phyloP scores from a whole-genome alignment of 2,329 filamentous ascomycete species.

The Diaporthe nobilis region DNA sequence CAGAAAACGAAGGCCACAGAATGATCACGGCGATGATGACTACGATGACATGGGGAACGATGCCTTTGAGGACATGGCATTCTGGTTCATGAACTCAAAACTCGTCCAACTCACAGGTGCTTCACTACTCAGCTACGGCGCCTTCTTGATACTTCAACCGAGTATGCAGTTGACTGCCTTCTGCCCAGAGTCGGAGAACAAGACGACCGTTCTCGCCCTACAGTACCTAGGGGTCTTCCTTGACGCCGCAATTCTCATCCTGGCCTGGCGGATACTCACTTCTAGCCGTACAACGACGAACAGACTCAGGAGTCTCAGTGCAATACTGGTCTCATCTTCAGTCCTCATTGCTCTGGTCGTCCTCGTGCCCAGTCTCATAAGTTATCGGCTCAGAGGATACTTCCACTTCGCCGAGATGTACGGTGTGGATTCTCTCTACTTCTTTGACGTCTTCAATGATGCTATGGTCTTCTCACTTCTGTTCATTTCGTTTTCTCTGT shows the following conservation, averaged over 20 bases:
- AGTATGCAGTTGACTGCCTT: conserved; percentile 64
- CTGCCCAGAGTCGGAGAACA: conserved; percentile 62
- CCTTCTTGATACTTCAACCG: conserved; percentile 57
- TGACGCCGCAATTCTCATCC: conserved; percentile 62
- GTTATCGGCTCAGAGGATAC: conserved; percentile 26
- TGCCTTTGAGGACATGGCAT: conserved; percentile 61
- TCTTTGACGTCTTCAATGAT: conserved; percentile 64
- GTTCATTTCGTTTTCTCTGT: conserved; percentile 59
- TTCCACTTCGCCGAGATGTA: conserved; percentile 33
- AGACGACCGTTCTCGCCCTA: conserved; percentile 53
- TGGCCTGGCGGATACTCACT: conserved; percentile 65
- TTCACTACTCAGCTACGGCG: conserved; percentile 58
- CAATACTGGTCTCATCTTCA: conserved; percentile 58
- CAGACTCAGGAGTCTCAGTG: conserved; percentile 61
- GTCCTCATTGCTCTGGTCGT: conserved; percentile 56
- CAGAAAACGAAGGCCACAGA: conserved; percentile 46
- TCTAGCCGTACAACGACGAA: conserved; percentile 64
- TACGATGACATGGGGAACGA: conserved; percentile 61
- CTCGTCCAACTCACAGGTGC: conserved; percentile 54
- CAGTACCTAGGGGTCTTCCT: conserved; percentile 62
- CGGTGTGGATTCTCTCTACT: conserved; percentile 59
- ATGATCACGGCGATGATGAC: conserved; percentile 58
- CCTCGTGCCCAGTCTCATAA: conserved; percentile 54
- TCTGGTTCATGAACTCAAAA: conserved; percentile 62
- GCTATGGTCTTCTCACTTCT: conserved; percentile 61